phyloP scores from a whole-genome alignment of 1,139 yeast genomes.

The Blastobotrys raffinosifermentans region DNA sequence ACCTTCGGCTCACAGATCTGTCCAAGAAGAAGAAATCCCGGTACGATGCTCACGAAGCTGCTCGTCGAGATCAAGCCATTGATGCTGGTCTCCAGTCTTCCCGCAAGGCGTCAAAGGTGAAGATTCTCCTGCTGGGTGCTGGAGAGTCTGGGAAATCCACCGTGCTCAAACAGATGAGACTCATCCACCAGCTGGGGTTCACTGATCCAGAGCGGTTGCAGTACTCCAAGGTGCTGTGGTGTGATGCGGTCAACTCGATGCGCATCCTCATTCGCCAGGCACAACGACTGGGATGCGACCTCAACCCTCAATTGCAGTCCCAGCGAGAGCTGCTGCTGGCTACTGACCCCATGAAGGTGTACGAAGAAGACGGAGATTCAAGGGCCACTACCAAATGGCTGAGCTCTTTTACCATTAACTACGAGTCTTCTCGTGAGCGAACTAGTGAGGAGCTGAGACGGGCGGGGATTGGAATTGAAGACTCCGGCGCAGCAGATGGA shows the following conservation, averaged over 20 bases:
- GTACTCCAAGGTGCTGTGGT: conserved; percentile 90
- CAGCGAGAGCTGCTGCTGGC: conserved; percentile 13
- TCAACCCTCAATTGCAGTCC: conserved; percentile 11
- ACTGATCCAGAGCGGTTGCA: conserved; percentile 71
- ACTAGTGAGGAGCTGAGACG: conserved; percentile 2
- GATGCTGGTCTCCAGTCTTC: conserved; percentile 57
- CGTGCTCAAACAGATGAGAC: conserved; percentile 84
- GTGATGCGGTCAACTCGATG: conserved; percentile 87
- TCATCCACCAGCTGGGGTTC: conserved; percentile 84
- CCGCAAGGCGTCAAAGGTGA: conserved; percentile 45
- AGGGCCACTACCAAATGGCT: conserved; percentile 6
- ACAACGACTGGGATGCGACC: conserved; percentile 20
- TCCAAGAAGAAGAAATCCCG: background rate
- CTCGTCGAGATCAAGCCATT: conserved; percentile 51
- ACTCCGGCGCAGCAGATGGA: conserved; percentile 6
- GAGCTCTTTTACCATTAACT: conserved; percentile 9
- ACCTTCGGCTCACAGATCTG: too few species aligned
- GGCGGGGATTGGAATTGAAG: conserved; percentile 2
- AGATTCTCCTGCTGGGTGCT: conserved; percentile 75
- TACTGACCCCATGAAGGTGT: conserved; percentile 12
- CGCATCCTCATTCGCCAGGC: conserved; percentile 56
- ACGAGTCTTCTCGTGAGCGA: conserved; percentile 7
- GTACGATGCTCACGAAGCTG: conserved; percentile 9
- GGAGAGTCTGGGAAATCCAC: conserved; percentile 98
- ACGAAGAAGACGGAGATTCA: conserved; percentile 10